A percentile compares a stretch with the other conserved stretches of the same genome.
Evolutionary conservation across 192 early-diverging fungal genomes (phyloP).

Genomic region (Coemansia sp.): DNA sequence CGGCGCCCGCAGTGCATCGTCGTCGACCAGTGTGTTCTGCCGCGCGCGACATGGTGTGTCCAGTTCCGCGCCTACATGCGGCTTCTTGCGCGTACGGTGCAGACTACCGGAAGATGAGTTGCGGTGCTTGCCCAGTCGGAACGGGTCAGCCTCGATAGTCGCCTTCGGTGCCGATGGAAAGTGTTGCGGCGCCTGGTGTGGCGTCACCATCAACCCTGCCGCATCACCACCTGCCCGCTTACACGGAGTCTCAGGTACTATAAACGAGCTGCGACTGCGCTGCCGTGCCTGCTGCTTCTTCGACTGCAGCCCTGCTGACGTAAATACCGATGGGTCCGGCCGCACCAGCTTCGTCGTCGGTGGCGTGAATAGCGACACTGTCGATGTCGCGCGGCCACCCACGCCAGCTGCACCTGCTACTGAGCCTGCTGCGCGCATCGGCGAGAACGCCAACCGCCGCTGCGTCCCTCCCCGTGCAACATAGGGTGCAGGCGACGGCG

Average conservation of each 20-base stretch:
- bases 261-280: slow-evolving; percentile 22
- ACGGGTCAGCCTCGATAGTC: slow-evolving; percentile 21
- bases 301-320: slow-evolving; percentile 52
- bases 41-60: slow-evolving; percentile 48
- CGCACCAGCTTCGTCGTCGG: slow-evolving; percentile 54
- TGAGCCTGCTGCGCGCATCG: slow-evolving; percentile 28
- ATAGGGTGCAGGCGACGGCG: slow-evolving; percentile 23
- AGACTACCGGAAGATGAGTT: slow-evolving; percentile 47
- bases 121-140: slow-evolving; percentile 51
- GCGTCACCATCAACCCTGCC: slow-evolving; percentile 7
- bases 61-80: slow-evolving; percentile 34
- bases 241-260: slow-evolving; percentile 51
- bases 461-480: slow-evolving; percentile 10
- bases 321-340: slow-evolving; percentile 51
- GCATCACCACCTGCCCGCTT: slow-evolving; percentile 21
- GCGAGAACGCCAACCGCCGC: slow-evolving; percentile 45
- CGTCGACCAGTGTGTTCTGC: slow-evolving; percentile 52
- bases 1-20: slow-evolving; percentile 31
- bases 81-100: slow-evolving; percentile 44
- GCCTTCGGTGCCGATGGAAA: slow-evolving; percentile 11
- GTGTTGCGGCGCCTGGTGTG: neutral
- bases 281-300: slow-evolving; percentile 44
- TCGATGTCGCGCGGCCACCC: slow-evolving; percentile 7
- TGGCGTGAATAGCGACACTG: slow-evolving; percentile 48
- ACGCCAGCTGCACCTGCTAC: slow-evolving; percentile 15